phyloP scores from a whole-genome alignment of 345 rosid genomes.

The Lenwebbia sp. region DNA sequence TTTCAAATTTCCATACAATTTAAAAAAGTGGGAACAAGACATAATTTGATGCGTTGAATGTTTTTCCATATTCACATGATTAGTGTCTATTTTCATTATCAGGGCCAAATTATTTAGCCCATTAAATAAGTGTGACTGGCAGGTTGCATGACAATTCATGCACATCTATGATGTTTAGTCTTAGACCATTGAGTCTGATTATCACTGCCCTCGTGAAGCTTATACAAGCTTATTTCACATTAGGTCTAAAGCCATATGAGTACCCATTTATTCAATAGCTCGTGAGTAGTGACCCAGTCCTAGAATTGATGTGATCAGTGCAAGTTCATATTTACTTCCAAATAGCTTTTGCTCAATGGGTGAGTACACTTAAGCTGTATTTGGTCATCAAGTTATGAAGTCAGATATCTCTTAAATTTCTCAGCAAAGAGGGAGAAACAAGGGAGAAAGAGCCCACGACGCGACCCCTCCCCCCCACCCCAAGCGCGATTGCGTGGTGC shows the following conservation, averaged over 20 bases:
- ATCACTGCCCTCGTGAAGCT: neutral
- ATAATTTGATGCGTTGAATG: neutral
- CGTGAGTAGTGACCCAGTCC: neutral
- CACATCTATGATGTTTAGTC: neutral
- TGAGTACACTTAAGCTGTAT: neutral
- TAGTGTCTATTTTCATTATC: neutral
- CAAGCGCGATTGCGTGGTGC: neutral
- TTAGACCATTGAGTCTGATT: neutral
- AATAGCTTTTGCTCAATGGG: neutral
- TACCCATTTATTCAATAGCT: neutral
- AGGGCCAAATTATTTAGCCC: too few species aligned
- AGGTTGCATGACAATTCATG: neutral
- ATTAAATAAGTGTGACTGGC: neutral
- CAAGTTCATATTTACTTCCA: too few species aligned
- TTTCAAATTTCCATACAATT: neutral
- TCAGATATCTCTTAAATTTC: neutral
- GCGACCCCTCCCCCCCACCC: too few species aligned
- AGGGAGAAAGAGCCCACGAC: neutral
- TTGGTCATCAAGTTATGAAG: neutral
- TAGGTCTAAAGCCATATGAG: neutral
- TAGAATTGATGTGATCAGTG: neutral
- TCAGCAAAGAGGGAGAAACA: neutral
- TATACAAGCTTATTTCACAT: neutral
- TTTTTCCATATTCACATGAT: neutral
- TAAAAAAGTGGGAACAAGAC: too few species aligned